Conservation (phyloP, 345 rosid species). For the Mercurialis annua region DNA sequence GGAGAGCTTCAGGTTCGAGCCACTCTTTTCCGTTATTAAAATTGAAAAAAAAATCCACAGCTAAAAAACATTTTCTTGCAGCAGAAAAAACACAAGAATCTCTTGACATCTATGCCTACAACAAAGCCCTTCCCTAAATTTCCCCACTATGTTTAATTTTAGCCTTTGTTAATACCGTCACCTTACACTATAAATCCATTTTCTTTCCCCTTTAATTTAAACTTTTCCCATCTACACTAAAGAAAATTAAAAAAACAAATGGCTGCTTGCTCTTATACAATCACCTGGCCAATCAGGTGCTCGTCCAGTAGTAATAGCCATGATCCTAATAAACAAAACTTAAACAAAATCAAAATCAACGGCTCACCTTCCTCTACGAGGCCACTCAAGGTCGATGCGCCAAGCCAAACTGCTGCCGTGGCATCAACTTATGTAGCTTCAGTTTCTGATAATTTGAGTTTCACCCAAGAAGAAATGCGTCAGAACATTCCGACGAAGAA, state of each 20-base stretch:
- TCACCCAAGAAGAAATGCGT: constrained; percentile 30
- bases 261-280: constrained; percentile 28
- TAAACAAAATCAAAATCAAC: constrained; percentile 26
- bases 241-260: constrained; percentile 6
- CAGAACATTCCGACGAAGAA: constrained; percentile 59
- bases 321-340: constrained; percentile 27
- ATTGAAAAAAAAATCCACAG: neutral
- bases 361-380: constrained; percentile 18
- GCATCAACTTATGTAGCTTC: constrained; percentile 23
- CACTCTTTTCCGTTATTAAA: too few species aligned
- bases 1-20: too few species aligned
- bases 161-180: constrained; percentile 21
- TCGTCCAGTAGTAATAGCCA: constrained; percentile 16
- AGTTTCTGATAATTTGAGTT: constrained; percentile 21
- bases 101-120: constrained; percentile 15
- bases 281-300: constrained; percentile 24
- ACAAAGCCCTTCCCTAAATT: constrained; percentile 13
- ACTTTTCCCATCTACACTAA: constrained; percentile 9
- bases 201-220: constrained; percentile 26
- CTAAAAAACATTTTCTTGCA: neutral
- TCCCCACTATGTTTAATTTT: neutral
- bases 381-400: constrained; percentile 18
- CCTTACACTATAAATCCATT: constrained; percentile 22
- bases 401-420: constrained; percentile 23
- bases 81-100: neutral